phyloP scores from a whole-genome alignment of 768 basidiomycete species.

The Lepiota subincarnata region DNA sequence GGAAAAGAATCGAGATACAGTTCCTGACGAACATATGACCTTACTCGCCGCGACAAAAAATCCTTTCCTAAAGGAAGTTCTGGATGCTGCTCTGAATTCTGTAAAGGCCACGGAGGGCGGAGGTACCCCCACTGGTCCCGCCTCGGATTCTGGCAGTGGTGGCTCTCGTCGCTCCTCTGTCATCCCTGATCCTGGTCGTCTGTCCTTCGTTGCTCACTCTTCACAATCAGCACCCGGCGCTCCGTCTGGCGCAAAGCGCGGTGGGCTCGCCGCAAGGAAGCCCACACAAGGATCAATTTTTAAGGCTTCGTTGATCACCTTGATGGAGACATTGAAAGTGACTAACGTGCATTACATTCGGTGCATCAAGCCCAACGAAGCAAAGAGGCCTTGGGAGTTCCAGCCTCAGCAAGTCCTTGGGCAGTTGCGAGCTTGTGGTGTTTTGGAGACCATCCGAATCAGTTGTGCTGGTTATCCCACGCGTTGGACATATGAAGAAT shows the following conservation, averaged over 20 bases:
- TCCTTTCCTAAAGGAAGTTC: conserved; percentile 88
- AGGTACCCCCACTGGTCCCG: conserved; percentile 69
- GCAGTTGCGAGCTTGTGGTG: conserved; percentile 96
- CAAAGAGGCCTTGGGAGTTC: conserved; percentile 96
- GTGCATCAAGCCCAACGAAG: conserved; percentile 98
- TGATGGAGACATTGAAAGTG: conserved; percentile 96
- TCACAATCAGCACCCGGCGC: conserved; percentile 26
- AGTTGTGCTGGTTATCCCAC: conserved; percentile 99
- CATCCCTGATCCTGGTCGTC: conserved; percentile 84
- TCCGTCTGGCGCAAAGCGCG: conserved; percentile 50
- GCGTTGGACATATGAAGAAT: conserved; percentile 97
- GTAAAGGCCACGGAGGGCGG: conserved; percentile 63
- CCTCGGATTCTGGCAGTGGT: conserved; percentile 73
- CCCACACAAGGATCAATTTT: conserved; percentile 98
- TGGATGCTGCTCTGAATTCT: conserved; percentile 83
- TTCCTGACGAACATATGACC: conserved; percentile 95
- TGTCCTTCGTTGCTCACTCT: conserved; percentile 57
- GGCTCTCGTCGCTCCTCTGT: conserved; percentile 79
- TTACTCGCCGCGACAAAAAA: conserved; percentile 86
- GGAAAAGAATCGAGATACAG: conserved; percentile 98
- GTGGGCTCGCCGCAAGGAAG: conserved; percentile 72
- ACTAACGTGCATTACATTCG: conserved; percentile 99
- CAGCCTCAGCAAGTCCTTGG: conserved; percentile 92
- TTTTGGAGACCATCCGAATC: conserved; percentile 96
- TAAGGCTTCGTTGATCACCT: conserved; percentile 86